These are phyloP conservation scores for Eucalyptus globulus DNA, from an alignment of 345 rosid species.

Conservation along the genomic window DNA sequence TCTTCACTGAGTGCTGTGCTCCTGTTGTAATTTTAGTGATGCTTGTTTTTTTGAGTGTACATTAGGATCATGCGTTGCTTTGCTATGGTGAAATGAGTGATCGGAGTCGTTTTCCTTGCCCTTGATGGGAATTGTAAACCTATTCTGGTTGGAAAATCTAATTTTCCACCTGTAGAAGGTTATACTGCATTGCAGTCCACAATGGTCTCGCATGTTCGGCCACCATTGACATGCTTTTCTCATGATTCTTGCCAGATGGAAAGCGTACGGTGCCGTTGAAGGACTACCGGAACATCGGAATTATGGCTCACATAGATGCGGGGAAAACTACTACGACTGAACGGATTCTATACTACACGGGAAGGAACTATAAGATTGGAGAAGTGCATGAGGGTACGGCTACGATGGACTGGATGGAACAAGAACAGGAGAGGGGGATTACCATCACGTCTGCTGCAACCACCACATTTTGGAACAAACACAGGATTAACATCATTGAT, in stretches of 20 bases:
- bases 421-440: conserved; percentile 98
- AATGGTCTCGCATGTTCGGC: background rate
- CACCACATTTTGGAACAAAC: conserved; percentile 84
- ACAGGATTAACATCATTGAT: conserved; percentile 89
- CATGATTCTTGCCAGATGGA: conserved; percentile 17
- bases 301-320: conserved; percentile 99
- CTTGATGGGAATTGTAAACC: background rate
- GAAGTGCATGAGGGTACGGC: conserved; percentile 99
- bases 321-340: conserved; percentile 98
- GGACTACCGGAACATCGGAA: conserved; percentile 90
- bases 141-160: background rate
- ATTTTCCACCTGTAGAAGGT: background rate
- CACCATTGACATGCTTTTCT: background rate
- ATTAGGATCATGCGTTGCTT: background rate
- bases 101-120: background rate
- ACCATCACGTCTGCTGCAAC: conserved; percentile 98
- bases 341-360: conserved; percentile 76
- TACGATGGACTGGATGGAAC: conserved; percentile 99
- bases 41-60: background rate
- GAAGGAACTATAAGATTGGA: conserved; percentile 95
- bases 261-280: conserved; percentile 64
- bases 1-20: background rate
- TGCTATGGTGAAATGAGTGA: background rate
- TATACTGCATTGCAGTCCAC: background rate
- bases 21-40: background rate